Base-by-base conservation (phyloP, 129 eudicot species). In the Chrysanthemum lavandulifolium region DNA sequence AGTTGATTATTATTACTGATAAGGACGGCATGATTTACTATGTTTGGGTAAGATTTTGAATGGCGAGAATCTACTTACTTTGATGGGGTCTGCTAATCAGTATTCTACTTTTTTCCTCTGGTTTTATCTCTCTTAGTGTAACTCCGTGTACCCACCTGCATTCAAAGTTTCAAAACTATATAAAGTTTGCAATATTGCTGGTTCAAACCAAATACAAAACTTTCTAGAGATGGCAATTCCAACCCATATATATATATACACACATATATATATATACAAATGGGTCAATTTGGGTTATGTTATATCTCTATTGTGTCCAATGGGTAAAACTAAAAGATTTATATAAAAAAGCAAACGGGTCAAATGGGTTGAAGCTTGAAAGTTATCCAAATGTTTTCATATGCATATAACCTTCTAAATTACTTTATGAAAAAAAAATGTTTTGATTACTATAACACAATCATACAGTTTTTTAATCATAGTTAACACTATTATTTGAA, bases 191-290 rank as follows among this genome's bases (percentile, higher is more conserved):
- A 21, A 74, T 62, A 61, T 52, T 10, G 53, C 14, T 63, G 29
- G 54, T 52, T 27, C 45, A 56, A 33, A 54, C 52, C 10, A 72
- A 43, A 58, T 23, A 72, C 58, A 66, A 58, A 69, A 69, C 13
- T 13, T 23, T 25, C 73, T 13, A 51, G 48, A 68, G n/a, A 60
- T 51, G 73, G 13, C 75, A 19, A 59, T 58, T 59, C 58, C 0
- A n/a, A 19, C 27, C 23, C n/a, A 58, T 45, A 21, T 21, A 21
- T 21, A 21, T 21, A 21, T 21, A 21, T 21, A 21, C 23, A 21
- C 1, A 21, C 23, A n/a, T n/a, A n/a, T n/a, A 21, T 21, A 21
- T 21, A 21, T 21, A 21, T 36, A 40, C 16, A 53, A 71, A 71
- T 70, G 53, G 10, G 19, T 71, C 54, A 71, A 16, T 15, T 31